Evolutionary conservation across 768 basidiomycete species (phyloP).

Genomic region (Amanita fuliginea): DNA sequence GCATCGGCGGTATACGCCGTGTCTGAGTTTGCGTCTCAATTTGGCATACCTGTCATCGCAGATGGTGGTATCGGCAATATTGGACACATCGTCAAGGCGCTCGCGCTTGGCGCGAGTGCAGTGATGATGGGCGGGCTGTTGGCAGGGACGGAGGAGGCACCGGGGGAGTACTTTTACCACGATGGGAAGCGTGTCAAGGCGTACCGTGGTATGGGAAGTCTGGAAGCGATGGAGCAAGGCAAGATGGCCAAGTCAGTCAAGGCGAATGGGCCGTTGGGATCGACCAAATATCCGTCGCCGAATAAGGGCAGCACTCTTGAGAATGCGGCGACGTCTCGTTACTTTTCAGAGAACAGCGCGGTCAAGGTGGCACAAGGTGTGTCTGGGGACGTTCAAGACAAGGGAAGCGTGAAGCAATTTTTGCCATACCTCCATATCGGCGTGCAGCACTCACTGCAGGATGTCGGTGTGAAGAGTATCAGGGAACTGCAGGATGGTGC

Average conservation of each 20-base stretch:
- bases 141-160: constrained; percentile 94
- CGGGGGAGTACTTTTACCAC: constrained; percentile 98
- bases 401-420: constrained; percentile 90
- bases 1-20: constrained; percentile 98
- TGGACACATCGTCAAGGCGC: constrained; percentile 95
- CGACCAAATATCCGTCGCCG: constrained; percentile 36
- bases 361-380: constrained; percentile 98
- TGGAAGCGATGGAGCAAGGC: constrained; percentile 88
- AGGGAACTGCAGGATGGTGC: constrained; percentile 58
- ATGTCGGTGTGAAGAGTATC: constrained; percentile 72
- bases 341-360: constrained; percentile 86
- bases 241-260: constrained; percentile 19
- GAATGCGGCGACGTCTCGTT: constrained; percentile 93
- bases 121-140: constrained; percentile 99
- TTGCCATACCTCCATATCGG: constrained; percentile 76
- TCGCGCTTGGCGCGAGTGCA: constrained; percentile 86
- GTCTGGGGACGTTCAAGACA: constrained; percentile 94
- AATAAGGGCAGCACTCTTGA: constrained; percentile 45
- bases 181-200: constrained; percentile 98
- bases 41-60: constrained; percentile 94
- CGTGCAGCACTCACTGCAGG: constrained; percentile 91
- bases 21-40: constrained; percentile 84
- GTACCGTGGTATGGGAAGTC: constrained; percentile 96
- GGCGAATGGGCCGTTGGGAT: constrained; percentile 12
- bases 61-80: constrained; percentile 95